phyloP scores from a whole-genome alignment of 257 asterid species.

The Scutellaria baicalensis region DNA sequence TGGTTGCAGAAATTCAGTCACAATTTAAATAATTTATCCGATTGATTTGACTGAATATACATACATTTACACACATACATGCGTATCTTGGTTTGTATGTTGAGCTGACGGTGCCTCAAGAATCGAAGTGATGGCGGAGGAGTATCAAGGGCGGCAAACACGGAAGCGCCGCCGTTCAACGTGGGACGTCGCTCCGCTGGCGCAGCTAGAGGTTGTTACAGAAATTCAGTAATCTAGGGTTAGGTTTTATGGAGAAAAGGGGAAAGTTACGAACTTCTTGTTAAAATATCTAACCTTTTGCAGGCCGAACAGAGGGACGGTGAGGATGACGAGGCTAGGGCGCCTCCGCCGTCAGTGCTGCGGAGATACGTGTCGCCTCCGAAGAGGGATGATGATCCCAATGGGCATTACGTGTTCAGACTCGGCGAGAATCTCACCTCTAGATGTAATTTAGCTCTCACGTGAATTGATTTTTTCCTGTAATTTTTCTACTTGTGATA shows the following conservation, averaged over 20 bases:
- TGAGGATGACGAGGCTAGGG: constrained; percentile 30
- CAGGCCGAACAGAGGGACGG: constrained; percentile 32
- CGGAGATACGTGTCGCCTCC: constrained; percentile 59
- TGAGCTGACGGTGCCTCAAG: constrained; percentile 7
- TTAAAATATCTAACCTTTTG: neutral
- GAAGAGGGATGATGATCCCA: constrained; percentile 60
- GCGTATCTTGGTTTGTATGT: neutral
- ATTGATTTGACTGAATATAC: neutral
- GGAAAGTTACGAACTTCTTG: neutral
- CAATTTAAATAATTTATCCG: neutral
- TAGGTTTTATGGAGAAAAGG: constrained; percentile 10
- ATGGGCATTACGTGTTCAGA: constrained; percentile 66
- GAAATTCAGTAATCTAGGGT: constrained; percentile 8
- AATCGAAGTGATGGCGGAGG: constrained; percentile 31
- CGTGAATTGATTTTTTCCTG: neutral
- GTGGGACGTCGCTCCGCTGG: constrained; percentile 52
- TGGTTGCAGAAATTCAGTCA: constrained; percentile 20
- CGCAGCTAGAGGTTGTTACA: constrained; percentile 31
- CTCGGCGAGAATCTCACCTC: constrained; percentile 80
- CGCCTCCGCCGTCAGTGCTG: constrained; percentile 23
- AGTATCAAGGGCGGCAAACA: constrained; percentile 22
- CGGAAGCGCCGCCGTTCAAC: constrained; percentile 63
- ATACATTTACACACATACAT: neutral
- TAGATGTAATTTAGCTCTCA: constrained; percentile 43
- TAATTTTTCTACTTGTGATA: neutral